Evolutionary conservation across 192 early-diverging fungal species (phyloP).

Genomic region (Rhizophagus clarus): DNA sequence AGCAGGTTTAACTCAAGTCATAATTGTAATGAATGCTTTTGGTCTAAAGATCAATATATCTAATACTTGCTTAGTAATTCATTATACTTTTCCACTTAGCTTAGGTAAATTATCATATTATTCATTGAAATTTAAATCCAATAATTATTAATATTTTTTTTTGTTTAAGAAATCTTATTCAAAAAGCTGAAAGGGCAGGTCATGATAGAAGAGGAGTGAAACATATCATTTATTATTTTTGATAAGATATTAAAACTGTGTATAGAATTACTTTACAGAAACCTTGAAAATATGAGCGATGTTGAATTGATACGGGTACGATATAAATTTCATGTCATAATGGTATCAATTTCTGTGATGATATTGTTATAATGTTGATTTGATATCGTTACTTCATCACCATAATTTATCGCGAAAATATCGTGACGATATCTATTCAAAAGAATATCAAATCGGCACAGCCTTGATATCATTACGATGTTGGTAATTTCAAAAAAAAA

Average conservation of each 20-base stretch:
- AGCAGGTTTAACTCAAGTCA: conserved; percentile 58
- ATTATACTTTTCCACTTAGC: conserved; percentile 67
- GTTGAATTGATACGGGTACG: no score
- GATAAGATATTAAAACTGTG: conserved; percentile 45
- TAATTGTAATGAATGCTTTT: conserved; percentile 80
- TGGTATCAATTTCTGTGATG: no score
- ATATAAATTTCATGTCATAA: no score
- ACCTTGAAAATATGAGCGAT: no score
- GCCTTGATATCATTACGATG: no score
- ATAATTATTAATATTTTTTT: background rate
- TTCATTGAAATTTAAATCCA: conserved; percentile 4
- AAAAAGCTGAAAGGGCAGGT: conserved; percentile 72
- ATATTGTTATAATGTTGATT: no score
- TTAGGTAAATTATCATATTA: conserved; percentile 58
- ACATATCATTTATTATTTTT: conserved; percentile 81
- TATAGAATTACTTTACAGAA: no score
- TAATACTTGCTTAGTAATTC: conserved; percentile 73
- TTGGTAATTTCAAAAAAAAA: no score
- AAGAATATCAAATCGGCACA: no score
- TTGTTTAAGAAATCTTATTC: conserved; percentile 32
- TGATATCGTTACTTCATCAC: no score
- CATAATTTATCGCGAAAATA: no score
- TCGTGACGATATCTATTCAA: no score
- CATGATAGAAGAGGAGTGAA: conserved; percentile 54
- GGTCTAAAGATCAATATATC: conserved; percentile 76